Conservation (phyloP, 768 basidiomycete genomes). For the Tulasnella sp. region DNA sequence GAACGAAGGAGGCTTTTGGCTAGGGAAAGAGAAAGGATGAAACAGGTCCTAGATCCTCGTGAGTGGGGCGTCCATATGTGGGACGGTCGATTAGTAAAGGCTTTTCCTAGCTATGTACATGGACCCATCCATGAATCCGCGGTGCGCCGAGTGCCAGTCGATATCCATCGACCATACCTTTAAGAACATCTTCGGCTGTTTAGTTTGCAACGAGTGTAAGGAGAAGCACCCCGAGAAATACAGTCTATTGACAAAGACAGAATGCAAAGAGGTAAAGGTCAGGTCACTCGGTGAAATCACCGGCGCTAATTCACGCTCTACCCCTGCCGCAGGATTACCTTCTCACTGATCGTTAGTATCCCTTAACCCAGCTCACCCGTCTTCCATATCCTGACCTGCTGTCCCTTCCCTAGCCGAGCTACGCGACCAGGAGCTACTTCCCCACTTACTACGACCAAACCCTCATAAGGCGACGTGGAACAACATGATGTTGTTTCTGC, state of each 20-base stretch:
- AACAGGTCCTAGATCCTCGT: constrained; percentile 61
- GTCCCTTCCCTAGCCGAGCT: constrained; percentile 56
- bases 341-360: constrained; percentile 74
- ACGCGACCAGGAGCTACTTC: constrained; percentile 80
- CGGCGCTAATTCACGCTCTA: not conserved
- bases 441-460: constrained; percentile 87
- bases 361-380: too few relatives aligned
- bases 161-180: constrained; percentile 78
- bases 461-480: constrained; percentile 90
- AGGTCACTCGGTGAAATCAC: not conserved
- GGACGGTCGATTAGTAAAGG: not conserved
- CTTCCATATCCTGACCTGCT: not conserved
- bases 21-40: constrained; percentile 38
- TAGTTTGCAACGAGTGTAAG: constrained; percentile 85
- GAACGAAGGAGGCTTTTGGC: constrained; percentile 66
- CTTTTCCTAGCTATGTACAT: constrained; percentile 53
- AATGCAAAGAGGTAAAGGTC: constrained; percentile 82
- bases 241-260: constrained; percentile 91
- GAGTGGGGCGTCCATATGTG: constrained; percentile 24
- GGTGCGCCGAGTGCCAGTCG: constrained; percentile 76
- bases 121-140: constrained; percentile 62
- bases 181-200: constrained; percentile 67
- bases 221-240: constrained; percentile 85
- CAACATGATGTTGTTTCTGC: constrained; percentile 98
- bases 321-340: constrained; percentile 65